Percentiles rank a stretch among this genome's conserved stretches.
These are phyloP conservation scores for Penicillium sp. DNA, from an alignment of 2,329 filamentous ascomycete species.

Conservation along the genomic window DNA sequence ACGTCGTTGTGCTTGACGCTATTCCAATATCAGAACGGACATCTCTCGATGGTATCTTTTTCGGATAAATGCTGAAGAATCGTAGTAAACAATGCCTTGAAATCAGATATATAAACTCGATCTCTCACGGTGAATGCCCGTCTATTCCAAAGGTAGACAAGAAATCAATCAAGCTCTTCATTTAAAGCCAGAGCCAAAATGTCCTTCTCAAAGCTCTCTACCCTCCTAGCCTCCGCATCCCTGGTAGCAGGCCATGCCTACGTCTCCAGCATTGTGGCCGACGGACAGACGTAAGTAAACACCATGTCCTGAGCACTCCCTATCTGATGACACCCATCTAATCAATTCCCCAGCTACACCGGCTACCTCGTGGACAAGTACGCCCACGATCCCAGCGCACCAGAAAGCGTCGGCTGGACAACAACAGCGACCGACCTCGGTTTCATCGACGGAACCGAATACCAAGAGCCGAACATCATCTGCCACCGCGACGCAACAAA, in stretches of 20 bases:
- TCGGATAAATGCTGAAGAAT: not conserved
- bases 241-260: slow-evolving; percentile 37
- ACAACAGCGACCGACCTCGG: slow-evolving; percentile 52
- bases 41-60: not conserved
- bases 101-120: not conserved
- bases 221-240: slow-evolving; percentile 29
- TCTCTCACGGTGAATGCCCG: not conserved
- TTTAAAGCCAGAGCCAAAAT: slow-evolving; percentile 13
- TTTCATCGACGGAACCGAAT: slow-evolving; percentile 50
- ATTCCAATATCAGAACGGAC: slow-evolving; percentile 18
- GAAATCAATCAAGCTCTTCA: not conserved
- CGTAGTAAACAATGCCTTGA: not conserved
- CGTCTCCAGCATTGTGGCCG: slow-evolving; percentile 30
- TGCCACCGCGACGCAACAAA: slow-evolving; percentile 57
- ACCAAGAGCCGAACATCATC: slow-evolving; percentile 52
- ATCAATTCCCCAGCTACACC: slow-evolving; percentile 34
- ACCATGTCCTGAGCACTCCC: too few species aligned
- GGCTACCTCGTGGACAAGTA: slow-evolving; percentile 41
- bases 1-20: slow-evolving; percentile 10
- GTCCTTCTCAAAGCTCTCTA: slow-evolving; percentile 27
- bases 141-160: not conserved
- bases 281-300: slow-evolving; percentile 27
- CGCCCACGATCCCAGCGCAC: slow-evolving; percentile 34
- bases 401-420: slow-evolving; percentile 53
- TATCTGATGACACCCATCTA: slow-evolving; percentile 16